These are phyloP conservation scores for Phanerodontia chrysosporium DNA, from an alignment of 768 basidiomycete genomes.

Conservation along the genomic window DNA sequence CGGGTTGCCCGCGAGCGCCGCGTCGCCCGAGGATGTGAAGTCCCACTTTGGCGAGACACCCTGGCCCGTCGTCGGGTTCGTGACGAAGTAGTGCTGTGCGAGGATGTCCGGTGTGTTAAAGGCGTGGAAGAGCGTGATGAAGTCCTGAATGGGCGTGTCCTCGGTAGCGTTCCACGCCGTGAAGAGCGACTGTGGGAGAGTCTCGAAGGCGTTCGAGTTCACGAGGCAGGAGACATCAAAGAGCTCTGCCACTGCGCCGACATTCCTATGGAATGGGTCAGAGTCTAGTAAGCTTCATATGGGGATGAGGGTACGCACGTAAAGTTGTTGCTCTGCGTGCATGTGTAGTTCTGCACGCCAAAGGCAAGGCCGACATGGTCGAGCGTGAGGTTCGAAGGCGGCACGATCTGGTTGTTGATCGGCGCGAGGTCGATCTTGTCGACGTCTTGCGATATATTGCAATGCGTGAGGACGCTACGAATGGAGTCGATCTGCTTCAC, in stretches of 20 bases:
- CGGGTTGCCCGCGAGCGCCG: conserved; percentile 9
- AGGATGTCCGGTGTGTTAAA: conserved; percentile 20
- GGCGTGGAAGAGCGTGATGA: conserved; percentile 18
- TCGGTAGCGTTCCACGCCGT: conserved; percentile 13
- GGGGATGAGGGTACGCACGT: conserved; percentile 30
- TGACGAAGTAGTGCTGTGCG: conserved; percentile 36
- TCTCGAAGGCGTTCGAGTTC: conserved; percentile 14
- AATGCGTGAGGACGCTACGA: conserved; percentile 8
- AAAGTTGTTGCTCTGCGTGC: conserved; percentile 33
- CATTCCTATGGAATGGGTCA: conserved; percentile 29
- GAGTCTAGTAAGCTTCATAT: not conserved
- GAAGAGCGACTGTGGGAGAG: conserved; percentile 16
- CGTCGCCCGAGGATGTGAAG: conserved; percentile 24
- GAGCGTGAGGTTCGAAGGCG: conserved; percentile 31
- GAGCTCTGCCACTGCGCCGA: conserved; percentile 35
- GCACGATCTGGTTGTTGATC: conserved; percentile 30
- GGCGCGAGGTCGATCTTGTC: conserved; percentile 22
- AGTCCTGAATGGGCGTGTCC: conserved; percentile 15
- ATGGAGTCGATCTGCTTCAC: not conserved
- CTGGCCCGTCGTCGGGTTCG: conserved; percentile 25
- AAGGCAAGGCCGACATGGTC: conserved; percentile 42
- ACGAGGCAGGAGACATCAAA: conserved; percentile 30
- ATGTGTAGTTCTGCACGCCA: conserved; percentile 56
- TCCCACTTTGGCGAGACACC: conserved; percentile 32
- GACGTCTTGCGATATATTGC: conserved; percentile 21